A percentile compares a stretch with the other conserved stretches of the same genome.
Conservation (phyloP, 2,329 filamentous ascomycete genomes). For the Penicillium concentricum region DNA sequence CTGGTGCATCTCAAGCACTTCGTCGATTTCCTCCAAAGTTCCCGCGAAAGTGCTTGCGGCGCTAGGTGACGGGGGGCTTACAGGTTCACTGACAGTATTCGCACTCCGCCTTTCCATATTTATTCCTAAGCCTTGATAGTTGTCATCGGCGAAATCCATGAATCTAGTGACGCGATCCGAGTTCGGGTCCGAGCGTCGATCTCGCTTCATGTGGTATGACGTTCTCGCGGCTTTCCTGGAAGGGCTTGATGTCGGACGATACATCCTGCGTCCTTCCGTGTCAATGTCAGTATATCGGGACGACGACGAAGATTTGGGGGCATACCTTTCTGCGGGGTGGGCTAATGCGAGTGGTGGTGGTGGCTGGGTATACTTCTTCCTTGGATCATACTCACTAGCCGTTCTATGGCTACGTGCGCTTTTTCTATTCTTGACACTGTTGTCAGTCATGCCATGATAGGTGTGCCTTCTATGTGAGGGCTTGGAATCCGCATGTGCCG, state of each 20-base stretch:
- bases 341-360: not conserved
- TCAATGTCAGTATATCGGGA: not conserved
- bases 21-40: not conserved
- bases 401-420: not conserved
- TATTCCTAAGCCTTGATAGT: not conserved
- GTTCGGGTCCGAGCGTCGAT: not conserved
- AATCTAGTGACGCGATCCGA: not conserved
- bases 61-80: not conserved
- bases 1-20: constrained; percentile 7
- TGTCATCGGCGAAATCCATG: not conserved
- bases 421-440: not conserved
- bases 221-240: not conserved
- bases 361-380: not conserved
- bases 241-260: not conserved
- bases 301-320: not conserved
- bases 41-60: not conserved
- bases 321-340: constrained; percentile 4
- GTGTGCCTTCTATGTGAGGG: not conserved
- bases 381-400: not conserved
- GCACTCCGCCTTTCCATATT: not conserved
- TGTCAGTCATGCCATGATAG: not conserved
- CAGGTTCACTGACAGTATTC: not conserved
- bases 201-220: not conserved
- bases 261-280: not conserved
- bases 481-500: not conserved